Evolutionary conservation across 2,329 filamentous ascomycete species (phyloP), one percentile per base, ranked within the genome.

Genomic region (Paecilomyces variotii): DNA sequence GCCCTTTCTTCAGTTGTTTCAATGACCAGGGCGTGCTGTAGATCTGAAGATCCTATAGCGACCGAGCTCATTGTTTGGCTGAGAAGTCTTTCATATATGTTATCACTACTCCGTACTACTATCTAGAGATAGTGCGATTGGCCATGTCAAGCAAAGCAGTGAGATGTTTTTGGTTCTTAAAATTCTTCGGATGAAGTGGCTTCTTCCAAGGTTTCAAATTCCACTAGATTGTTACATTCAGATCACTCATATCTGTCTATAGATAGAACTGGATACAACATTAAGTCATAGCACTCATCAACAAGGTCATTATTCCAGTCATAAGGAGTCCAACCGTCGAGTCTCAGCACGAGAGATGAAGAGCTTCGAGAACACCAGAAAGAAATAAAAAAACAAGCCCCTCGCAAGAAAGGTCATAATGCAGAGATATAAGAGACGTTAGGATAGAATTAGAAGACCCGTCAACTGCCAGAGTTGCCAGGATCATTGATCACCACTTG

Each of bases 401-500:
- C 4, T 32, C 19, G 2, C 30, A 32, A 32, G 11, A 32, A 32
- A 32, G 5, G n/a, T 7, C 39, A 24, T 45, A n/a, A 6, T 7
- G 14, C n/a, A 45, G 19, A 19, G 14, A 19, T 7, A 45, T 45
- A 45, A 45, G 19, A 14, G 35, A 14, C 39, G 19, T 45, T 19
- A 19, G 19, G 14, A 45, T 9, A 45, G 19, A 5, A 45, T n/a
- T 19, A 5, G n/a, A 45, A 45, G 39, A 24, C 39, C 14, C 39
- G 19, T 24, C n/a, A 45, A 45, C 39, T 45, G 14, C 39, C 39
- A 45, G 39, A 45, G 39, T 45, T 55, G 19, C 19, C 11, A 3
- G 12, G 24, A 52, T 26, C 25, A 25, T 28, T 24, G 19, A 25
- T 56, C 45, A 59, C 57, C 59, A 60, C 32, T 59, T 59, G 4